These are phyloP conservation scores for Xylaria sp. DNA, from an alignment of 2,329 filamentous ascomycete genomes.

Conservation along the genomic window DNA sequence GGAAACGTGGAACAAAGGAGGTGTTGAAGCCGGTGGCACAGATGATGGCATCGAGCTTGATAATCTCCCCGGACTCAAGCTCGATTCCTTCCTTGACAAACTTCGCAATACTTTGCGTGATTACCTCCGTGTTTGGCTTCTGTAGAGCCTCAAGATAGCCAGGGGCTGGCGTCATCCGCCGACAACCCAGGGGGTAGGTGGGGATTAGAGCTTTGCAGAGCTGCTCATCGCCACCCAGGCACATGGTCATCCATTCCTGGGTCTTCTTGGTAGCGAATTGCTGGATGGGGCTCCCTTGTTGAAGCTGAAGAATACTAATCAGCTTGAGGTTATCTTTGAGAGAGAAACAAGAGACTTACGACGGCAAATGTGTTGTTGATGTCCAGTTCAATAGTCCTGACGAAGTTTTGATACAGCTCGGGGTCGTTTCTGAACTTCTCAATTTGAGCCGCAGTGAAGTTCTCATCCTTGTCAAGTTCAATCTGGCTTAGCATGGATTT, in stretches of 20 bases:
- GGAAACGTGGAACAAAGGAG: constrained; percentile 48
- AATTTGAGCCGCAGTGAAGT: constrained; percentile 41
- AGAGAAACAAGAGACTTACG: constrained; percentile 28
- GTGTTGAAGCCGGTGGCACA: constrained; percentile 55
- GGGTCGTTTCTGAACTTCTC: constrained; percentile 43
- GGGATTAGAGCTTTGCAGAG: constrained; percentile 50
- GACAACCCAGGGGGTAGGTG: constrained; percentile 43
- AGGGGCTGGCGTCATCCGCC: constrained; percentile 46
- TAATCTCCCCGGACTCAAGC: constrained; percentile 42
- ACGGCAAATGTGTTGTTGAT: constrained; percentile 40
- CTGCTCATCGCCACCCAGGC: constrained; percentile 43
- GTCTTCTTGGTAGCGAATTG: constrained; percentile 39
- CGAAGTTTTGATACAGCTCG: constrained; percentile 42
- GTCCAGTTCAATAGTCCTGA: constrained; percentile 43
- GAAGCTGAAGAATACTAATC: constrained; percentile 28
- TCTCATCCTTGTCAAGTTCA: constrained; percentile 39
- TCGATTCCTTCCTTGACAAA: constrained; percentile 46
- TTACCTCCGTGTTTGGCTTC: constrained; percentile 44
- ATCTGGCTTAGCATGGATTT: constrained; percentile 36
- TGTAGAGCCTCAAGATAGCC: constrained; percentile 44
- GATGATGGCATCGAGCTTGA: constrained; percentile 51
- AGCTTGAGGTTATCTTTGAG: background rate
- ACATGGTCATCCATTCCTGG: constrained; percentile 42
- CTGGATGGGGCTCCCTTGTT: constrained; percentile 39
- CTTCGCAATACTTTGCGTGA: constrained; percentile 40